Percentiles rank a stretch among this genome's conserved stretches.
Conservation (phyloP, 2,329 filamentous ascomycete genomes). For the Teratosphaeria destructans region DNA sequence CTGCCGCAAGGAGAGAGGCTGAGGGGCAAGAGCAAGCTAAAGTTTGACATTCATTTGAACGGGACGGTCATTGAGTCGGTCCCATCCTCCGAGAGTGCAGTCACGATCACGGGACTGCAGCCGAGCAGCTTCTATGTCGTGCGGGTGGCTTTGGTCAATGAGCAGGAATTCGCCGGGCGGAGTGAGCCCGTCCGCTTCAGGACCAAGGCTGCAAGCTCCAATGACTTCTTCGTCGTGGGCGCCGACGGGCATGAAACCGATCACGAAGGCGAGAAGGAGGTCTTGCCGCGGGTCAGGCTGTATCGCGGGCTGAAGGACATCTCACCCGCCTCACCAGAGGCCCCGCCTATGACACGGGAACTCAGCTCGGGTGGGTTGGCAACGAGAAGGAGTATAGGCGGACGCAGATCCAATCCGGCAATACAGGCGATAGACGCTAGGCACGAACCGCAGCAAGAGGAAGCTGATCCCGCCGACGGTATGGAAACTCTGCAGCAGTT, state of each 20-base stretch:
- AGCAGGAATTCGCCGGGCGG: conserved; percentile 83
- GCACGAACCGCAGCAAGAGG: conserved; percentile 28
- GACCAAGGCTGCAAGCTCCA: conserved; percentile 44
- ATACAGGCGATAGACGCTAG: conserved; percentile 21
- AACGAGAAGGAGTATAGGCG: conserved; percentile 57
- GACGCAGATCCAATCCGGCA: conserved; percentile 60
- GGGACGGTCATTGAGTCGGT: conserved; percentile 74
- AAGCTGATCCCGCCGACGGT: conserved; percentile 42
- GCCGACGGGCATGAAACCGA: conserved; percentile 20
- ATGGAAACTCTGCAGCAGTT: conserved; percentile 65
- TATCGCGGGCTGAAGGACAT: conserved; percentile 36
- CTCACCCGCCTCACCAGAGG: conserved; percentile 54
- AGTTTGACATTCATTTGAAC: conserved; percentile 88
- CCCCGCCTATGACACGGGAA: conserved; percentile 56
- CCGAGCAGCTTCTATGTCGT: conserved; percentile 89
- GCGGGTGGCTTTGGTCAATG: conserved; percentile 80
- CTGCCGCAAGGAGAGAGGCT: conserved; percentile 30
- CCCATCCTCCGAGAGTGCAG: conserved; percentile 69
- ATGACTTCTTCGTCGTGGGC: conserved; percentile 31
- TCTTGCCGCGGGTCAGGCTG: conserved; percentile 40
- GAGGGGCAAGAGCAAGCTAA: conserved; percentile 60
- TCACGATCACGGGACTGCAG: conserved; percentile 78
- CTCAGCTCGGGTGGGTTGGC: conserved; percentile 39
- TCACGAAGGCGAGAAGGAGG: conserved; percentile 37
- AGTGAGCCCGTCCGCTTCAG: conserved; percentile 76